Base-by-base conservation (phyloP, 768 basidiomycete species). In the Glaciozyma antarctica region DNA sequence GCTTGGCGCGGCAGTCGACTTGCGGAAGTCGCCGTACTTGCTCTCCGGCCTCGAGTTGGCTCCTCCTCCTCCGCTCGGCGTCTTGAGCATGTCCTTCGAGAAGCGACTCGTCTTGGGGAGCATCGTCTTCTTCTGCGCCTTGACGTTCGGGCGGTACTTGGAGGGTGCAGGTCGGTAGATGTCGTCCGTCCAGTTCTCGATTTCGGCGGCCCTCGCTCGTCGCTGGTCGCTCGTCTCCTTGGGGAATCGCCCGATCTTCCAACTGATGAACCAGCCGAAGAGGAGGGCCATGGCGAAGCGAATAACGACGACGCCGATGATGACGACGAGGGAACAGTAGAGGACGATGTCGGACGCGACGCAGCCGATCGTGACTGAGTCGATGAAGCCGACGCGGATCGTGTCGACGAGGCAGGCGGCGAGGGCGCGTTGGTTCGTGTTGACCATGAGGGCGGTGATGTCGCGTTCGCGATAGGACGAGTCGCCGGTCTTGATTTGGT, bases 241-340 rank as follows among this genome's bases (percentile, higher is more conserved):
- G 67, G 88, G 87, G 81, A 94, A 98, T 69, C 88, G 87, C 56
- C 95, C 95, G 49, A 99, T 81, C 73, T 85, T 85, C 86, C 88
- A 91, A n/a, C 88, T 90, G 76, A 89, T 87, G 82, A 97, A 98
- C 95, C 95, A 99, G 30, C 88, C 82, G 78, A 98, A 99, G 76
- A 94, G 81, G 74, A 95, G 88, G 55, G 95, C 95, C 91, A 98
- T 94, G 71, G 83, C 80, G 79, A 98, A 99, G 44, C 91, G 88
- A 76, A 95, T 91, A 61, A 84, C 82, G 69, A 98, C 94, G 67
- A 98, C 94, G 66, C 94, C 94, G 68, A 94, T 86, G 76, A 99
- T 98, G 82, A 98, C 95, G 70, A 91, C 83, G 73, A 98, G 85
- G 55, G 94, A 97, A 63, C 94, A 81, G 76, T 91, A 94, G 64